Evolutionary conservation across 2,329 filamentous ascomycete species (phyloP).

Genomic region (Fusarium torulosum): DNA sequence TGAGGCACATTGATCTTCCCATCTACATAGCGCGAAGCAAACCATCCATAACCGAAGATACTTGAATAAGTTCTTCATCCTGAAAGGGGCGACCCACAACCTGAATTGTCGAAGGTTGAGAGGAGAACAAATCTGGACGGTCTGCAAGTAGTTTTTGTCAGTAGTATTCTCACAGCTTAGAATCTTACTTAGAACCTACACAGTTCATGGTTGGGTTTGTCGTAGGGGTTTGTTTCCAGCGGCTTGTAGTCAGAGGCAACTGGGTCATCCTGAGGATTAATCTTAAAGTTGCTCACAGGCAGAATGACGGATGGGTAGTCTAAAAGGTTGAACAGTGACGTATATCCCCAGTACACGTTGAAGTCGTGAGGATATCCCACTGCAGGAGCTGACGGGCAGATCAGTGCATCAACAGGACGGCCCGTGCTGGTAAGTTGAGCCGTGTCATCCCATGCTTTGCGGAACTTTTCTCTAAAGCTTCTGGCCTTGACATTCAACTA

Average conservation of each 20-base stretch:
- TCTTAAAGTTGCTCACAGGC: conserved; percentile 6
- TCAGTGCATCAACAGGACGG: conserved; percentile 13
- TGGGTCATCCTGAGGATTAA: conserved; percentile 1
- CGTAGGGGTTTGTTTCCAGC: conserved; percentile 14
- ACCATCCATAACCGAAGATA: conserved; percentile 1
- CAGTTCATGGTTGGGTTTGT: conserved; percentile 21
- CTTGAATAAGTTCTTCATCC: conserved; percentile 21
- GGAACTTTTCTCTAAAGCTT: neutral
- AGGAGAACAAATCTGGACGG: neutral
- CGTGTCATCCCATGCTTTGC: conserved; percentile 3
- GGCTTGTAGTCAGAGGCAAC: neutral
- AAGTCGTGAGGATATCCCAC: conserved; percentile 15
- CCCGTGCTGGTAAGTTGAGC: neutral
- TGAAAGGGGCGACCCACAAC: conserved; percentile 20
- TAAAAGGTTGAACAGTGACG: conserved; percentile 16
- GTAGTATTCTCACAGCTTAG: neutral
- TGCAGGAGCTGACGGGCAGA: conserved; percentile 9
- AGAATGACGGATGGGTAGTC: conserved; percentile 14
- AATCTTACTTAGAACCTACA: neutral
- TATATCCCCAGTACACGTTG: conserved; percentile 27
- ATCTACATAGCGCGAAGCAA: neutral
- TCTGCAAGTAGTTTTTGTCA: neutral
- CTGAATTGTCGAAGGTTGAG: conserved; percentile 23
- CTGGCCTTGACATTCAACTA: conserved; percentile 11
- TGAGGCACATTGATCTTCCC: too few species aligned